These are phyloP conservation scores for Rhododendron ferrugineum DNA, from an alignment of 148 eudicot genomes.

Conservation along the genomic window DNA sequence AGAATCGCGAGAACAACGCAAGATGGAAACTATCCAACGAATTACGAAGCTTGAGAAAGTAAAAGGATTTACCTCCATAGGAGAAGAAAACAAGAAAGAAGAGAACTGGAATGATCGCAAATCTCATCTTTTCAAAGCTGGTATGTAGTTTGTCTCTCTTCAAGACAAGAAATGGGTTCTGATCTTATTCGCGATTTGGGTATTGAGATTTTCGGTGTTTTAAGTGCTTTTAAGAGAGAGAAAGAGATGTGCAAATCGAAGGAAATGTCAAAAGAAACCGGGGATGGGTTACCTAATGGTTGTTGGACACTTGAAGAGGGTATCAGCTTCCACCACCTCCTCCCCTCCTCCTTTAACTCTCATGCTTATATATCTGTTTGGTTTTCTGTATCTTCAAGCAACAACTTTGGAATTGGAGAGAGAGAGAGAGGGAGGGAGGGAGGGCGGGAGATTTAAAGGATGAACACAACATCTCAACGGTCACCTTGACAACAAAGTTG, in stretches of 20 bases:
- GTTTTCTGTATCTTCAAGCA: conserved; percentile 52
- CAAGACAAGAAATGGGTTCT: background rate
- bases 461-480: conserved; percentile 19
- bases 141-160: background rate
- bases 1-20: background rate
- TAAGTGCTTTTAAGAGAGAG: background rate
- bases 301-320: conserved; percentile 23
- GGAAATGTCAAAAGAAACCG: conserved; percentile 7
- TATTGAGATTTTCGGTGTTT: background rate
- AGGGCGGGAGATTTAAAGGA: conserved; percentile 17
- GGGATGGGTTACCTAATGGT: conserved; percentile 52
- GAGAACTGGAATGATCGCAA: conserved; percentile 16
- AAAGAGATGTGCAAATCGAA: background rate
- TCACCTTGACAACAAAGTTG: conserved; percentile 6
- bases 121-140: conserved; percentile 28
- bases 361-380: conserved; percentile 11
- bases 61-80: conserved; percentile 31
- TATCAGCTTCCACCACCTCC: background rate
- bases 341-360: conserved; percentile 8
- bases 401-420: conserved; percentile 23
- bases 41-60: background rate
- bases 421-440: background rate
- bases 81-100: conserved; percentile 29
- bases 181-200: background rate
- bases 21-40: background rate